Evolutionary conservation across 371 early-diverging fungal species (phyloP).

Genomic region (Mortierella sp.): DNA sequence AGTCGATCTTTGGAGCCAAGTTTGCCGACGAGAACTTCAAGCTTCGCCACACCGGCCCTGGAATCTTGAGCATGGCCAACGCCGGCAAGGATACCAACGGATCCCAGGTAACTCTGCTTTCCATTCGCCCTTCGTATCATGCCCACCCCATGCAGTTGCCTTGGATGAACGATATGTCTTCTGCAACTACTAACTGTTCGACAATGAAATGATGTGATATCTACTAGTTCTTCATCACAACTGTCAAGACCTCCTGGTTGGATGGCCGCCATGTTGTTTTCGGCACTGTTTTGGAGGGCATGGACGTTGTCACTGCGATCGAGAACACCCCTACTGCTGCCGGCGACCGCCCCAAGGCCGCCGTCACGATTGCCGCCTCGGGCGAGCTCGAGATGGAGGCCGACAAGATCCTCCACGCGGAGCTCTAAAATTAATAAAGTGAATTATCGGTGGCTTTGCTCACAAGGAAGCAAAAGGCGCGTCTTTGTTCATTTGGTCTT

Average conservation of each 20-base stretch:
- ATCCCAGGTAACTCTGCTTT: conserved; percentile 77
- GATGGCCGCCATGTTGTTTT: conserved; percentile 94
- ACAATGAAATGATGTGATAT: background rate
- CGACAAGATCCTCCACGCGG: conserved; percentile 37
- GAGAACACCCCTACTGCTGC: conserved; percentile 72
- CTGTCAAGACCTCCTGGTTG: conserved; percentile 83
- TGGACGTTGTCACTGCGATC: conserved; percentile 79
- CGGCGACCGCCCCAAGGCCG: conserved; percentile 75
- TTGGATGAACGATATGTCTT: background rate
- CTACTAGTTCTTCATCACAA: conserved; percentile 85
- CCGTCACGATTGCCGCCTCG: conserved; percentile 79
- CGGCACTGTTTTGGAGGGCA: conserved; percentile 87
- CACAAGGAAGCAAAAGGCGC: too few species aligned
- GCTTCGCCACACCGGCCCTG: conserved; percentile 85
- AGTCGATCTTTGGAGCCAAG: conserved; percentile 91
- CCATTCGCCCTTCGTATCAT: background rate
- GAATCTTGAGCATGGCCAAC: conserved; percentile 96
- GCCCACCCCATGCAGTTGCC: background rate
- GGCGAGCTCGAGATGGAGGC: conserved; percentile 69
- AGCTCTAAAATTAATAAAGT: conserved; percentile 23
- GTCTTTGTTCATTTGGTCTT: background rate
- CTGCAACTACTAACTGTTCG: background rate
- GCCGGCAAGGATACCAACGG: conserved; percentile 96
- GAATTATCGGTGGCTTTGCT: background rate
- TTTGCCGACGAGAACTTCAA: conserved; percentile 99